Evolutionary conservation across 495 filamentous ascomycete genomes (phyloP), one percentile per base, ranked within the genome.

Genomic region (Rhypophila decipiens): DNA sequence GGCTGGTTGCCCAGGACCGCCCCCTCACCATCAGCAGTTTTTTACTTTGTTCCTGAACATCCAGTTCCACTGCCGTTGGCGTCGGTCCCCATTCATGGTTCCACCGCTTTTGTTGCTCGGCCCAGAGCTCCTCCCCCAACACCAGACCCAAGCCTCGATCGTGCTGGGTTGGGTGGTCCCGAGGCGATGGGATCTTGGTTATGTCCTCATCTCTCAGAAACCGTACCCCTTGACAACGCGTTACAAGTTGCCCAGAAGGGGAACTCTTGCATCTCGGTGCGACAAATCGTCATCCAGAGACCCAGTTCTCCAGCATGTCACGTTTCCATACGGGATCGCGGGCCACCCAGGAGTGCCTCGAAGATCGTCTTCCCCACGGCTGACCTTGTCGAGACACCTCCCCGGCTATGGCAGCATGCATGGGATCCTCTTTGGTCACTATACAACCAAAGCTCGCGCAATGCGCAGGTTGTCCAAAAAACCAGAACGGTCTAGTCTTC

Each of bases 41-140:
- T 27, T 40, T 51, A 44, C 47, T n/a, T n/a, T 49, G 41, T 56
- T 52, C 53, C 47, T 49, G 50, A 48, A 34, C 46, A 47, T 45
- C 49, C 44, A 48, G 54, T 58, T 46, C 53, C 50, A 51, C 51
- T 53, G 46, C 48, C 43, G 39, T 39, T 33, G 33, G 12, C 40
- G 36, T 39, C 24, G 29, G 7, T 37, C 35, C 35, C 35, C 27
- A 7, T 31, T 7, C 7, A 31, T 31, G 7, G 7, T 31, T 13
- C 7, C 7, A 7, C 13, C 27, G 7, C 27, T 13, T 7, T 13
- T 31, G 27, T 31, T 13, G 27, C 7, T 31, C 27, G 13, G 27
- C 13, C 27, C 13, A 7, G 27, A 31, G 27, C 27, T 13, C 27
- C 27, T 31, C 13, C 27, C 27, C 27, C 7, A 13, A 7, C 13